These are phyloP conservation scores for Oryza nivara DNA, from an alignment of 176 grass and related monocot genomes.

Conservation along the genomic window DNA sequence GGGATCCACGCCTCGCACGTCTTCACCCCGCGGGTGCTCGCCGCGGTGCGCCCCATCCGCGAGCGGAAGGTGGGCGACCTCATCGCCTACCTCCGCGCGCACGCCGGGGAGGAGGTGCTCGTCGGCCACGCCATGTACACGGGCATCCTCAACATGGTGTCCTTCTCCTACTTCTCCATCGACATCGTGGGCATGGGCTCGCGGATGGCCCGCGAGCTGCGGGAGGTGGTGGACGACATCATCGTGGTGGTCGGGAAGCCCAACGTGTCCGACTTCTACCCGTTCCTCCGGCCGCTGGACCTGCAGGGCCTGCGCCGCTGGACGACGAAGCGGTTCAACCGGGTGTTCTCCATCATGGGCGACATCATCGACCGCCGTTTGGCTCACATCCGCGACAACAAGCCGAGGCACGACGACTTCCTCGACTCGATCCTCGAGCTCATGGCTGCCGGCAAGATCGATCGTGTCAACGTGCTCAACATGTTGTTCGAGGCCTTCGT, in stretches of 20 bases:
- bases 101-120: background rate
- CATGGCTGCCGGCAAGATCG: conserved; percentile 21
- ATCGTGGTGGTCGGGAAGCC: background rate
- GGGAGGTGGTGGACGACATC: conserved; percentile 14
- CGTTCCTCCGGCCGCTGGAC: conserved; percentile 44
- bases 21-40: conserved; percentile 42
- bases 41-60: conserved; percentile 22
- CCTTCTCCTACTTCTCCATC: conserved; percentile 28
- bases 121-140: conserved; percentile 26
- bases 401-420: conserved; percentile 34
- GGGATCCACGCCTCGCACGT: conserved; percentile 30
- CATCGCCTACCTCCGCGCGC: background rate
- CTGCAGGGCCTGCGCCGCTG: conserved; percentile 39
- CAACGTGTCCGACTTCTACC: conserved; percentile 52
- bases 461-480: background rate
- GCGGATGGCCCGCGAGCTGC: conserved; percentile 2
- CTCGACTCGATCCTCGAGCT: conserved; percentile 46
- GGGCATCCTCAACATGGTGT: conserved; percentile 44
- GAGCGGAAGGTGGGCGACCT: conserved; percentile 39
- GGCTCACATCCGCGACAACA: too few species aligned
- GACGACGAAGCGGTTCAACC: background rate
- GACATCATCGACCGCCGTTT: conserved; percentile 15
- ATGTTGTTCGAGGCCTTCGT: conserved; percentile 46
- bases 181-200: conserved; percentile 37
- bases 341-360: conserved; percentile 20